A percentile compares a stretch with the other conserved stretches of the same genome.
These are phyloP conservation scores for Marasmius oreades DNA, from an alignment of 1,284 basidiomycete species.

Conservation along the genomic window DNA sequence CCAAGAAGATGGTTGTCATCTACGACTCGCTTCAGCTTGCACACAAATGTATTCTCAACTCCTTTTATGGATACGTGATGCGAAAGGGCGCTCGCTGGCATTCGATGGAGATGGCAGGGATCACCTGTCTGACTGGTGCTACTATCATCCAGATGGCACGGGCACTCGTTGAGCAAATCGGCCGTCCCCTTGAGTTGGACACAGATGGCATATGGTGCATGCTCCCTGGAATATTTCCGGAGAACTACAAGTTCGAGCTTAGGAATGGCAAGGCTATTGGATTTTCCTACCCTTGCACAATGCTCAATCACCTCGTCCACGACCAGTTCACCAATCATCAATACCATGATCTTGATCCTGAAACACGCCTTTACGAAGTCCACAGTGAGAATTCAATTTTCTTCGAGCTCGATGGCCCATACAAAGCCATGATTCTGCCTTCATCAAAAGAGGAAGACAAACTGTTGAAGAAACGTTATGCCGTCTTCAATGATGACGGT, in stretches of 20 bases:
- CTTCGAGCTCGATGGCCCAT: conserved; percentile 98
- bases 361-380: conserved; percentile 81
- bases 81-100: conserved; percentile 99
- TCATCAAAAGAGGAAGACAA: conserved; percentile 99
- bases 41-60: conserved; percentile 99
- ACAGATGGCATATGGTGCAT: conserved; percentile 99
- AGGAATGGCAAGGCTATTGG: conserved; percentile 83
- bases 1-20: conserved; percentile 99
- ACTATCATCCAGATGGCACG: conserved; percentile 99
- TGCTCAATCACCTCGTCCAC: conserved; percentile 98
- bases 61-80: conserved; percentile 99
- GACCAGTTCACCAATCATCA: conserved; percentile 97
- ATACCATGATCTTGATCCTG: conserved; percentile 90
- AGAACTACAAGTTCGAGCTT: conserved; percentile 96
- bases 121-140: conserved; percentile 98
- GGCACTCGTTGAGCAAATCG: conserved; percentile 95
- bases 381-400: conserved; percentile 99
- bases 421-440: conserved; percentile 98
- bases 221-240: conserved; percentile 97
- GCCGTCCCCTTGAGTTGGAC: conserved; percentile 94
- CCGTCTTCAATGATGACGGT: conserved; percentile 99
- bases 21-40: conserved; percentile 99
- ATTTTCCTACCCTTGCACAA: conserved; percentile 99
- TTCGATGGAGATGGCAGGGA: conserved; percentile 99
- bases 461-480: conserved; percentile 97